These are phyloP conservation scores for Lentinula raphanica DNA, from an alignment of 768 basidiomycete genomes.

Conservation along the genomic window DNA sequence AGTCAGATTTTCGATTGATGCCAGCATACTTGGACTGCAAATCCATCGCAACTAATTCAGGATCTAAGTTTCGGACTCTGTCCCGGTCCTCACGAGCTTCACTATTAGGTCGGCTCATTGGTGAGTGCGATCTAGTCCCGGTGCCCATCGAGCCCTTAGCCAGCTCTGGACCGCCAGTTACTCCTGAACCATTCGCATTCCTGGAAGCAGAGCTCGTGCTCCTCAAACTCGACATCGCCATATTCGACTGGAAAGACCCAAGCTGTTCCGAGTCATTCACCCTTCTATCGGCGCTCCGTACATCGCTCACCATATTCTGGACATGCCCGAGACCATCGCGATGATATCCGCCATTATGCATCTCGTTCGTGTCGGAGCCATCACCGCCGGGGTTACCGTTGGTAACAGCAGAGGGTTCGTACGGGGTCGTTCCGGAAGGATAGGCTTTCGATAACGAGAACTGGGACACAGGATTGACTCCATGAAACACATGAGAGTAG, in stretches of 20 bases:
- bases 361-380: background rate
- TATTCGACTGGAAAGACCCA: background rate
- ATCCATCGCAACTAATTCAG: background rate
- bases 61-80: background rate
- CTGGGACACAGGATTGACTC: background rate
- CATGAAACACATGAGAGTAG: background rate
- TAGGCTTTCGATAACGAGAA: constrained; percentile 2
- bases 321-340: background rate
- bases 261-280: background rate
- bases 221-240: constrained; percentile 4
- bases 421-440: background rate
- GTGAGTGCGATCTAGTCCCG: background rate
- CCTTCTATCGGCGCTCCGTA: background rate
- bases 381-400: background rate
- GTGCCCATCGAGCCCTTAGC: background rate
- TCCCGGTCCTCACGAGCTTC: background rate
- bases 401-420: background rate
- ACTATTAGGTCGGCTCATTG: background rate
- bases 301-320: background rate
- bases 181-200: background rate
- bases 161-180: background rate
- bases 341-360: background rate
- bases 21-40: background rate
- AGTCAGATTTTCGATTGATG: background rate
- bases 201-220: background rate